Base-by-base conservation (phyloP, 306 rosid species). In the Pueraria montana region DNA sequence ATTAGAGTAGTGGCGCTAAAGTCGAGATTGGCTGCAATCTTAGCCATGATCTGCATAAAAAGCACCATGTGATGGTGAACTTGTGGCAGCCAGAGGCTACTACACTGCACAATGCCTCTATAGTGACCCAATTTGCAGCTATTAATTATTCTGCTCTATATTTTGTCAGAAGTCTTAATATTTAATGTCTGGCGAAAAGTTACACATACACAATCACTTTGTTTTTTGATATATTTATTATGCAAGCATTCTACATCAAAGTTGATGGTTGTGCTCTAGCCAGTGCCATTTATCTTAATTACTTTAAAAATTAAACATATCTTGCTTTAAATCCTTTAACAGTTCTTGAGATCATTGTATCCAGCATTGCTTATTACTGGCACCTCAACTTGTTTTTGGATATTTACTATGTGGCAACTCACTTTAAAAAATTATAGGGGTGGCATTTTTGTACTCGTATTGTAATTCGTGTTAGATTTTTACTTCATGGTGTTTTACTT, bases 181-280 rank as follows among this genome's bases (percentile, higher is more conserved):
- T 27, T n/a, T 55, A 18, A 55, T 55, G 12, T 77, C 48, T 27
- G 48, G 46, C 12, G 20, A 77, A 27, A 61, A 24, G n/a, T 59
- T 26, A 23, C 27, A 21, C 23, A 38, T 49, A 58, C 17, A 42
- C n/a, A 59, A 58, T 42, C 24, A 26, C 74, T 18, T 38, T 56
- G 9, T 0, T 64, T 32, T n/a, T 64, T 8, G 1, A 17, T 32
- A 65, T 50, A 46, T 64, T 59, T 40, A 12, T 12, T 38, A 14
- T 79, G 36, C 27, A 23, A 68, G 36, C 26, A 14, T 53, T 79
- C 9, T 40, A 17, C 58, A 23, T 27, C 14, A 3, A 53, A 69
- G 21, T 56, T 80, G 71, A 70, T 55, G 77, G 58, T 42, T 53
- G 30, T 68, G 55, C 70, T 69, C 18, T 30, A 79, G 46, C 70